A percentile compares a stretch with the other conserved stretches of the same genome.
phyloP scores from a whole-genome alignment of 305 asterid genomes.

The Solanum aculeatissimum region DNA sequence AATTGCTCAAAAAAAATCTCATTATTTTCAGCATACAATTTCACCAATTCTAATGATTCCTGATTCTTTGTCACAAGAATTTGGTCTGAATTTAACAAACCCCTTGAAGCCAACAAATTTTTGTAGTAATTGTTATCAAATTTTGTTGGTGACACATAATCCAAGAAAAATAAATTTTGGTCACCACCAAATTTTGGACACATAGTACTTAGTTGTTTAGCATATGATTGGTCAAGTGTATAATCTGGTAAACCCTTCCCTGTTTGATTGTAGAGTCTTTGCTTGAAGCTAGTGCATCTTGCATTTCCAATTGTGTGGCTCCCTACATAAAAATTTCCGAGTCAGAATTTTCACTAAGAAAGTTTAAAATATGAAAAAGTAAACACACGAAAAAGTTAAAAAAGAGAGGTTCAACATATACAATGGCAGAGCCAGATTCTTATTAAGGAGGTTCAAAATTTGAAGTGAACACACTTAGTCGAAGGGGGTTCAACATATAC shows the following conservation, averaged over 20 bases:
- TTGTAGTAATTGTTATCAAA: constrained; percentile 76
- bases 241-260: constrained; percentile 56
- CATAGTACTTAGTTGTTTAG: constrained; percentile 32
- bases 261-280: constrained; percentile 78
- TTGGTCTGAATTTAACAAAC: constrained; percentile 63
- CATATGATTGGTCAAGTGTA: constrained; percentile 46
- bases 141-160: constrained; percentile 35
- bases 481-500: neutral
- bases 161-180: constrained; percentile 53
- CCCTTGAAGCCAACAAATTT: constrained; percentile 53
- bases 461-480: too few relatives aligned
- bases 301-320: constrained; percentile 87
- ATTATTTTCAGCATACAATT: constrained; percentile 40
- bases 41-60: constrained; percentile 41
- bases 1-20: constrained; percentile 54
- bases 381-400: neutral
- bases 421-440: too few relatives aligned
- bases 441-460: too few relatives aligned
- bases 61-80: constrained; percentile 54
- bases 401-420: neutral
- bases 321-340: constrained; percentile 26
- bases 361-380: too few relatives aligned
- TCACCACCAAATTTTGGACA: constrained; percentile 85
- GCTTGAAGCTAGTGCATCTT: constrained; percentile 75
- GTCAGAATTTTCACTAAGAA: too few relatives aligned